Base-by-base conservation (phyloP, 257 asterid species). In the Linderniella brevidens region DNA sequence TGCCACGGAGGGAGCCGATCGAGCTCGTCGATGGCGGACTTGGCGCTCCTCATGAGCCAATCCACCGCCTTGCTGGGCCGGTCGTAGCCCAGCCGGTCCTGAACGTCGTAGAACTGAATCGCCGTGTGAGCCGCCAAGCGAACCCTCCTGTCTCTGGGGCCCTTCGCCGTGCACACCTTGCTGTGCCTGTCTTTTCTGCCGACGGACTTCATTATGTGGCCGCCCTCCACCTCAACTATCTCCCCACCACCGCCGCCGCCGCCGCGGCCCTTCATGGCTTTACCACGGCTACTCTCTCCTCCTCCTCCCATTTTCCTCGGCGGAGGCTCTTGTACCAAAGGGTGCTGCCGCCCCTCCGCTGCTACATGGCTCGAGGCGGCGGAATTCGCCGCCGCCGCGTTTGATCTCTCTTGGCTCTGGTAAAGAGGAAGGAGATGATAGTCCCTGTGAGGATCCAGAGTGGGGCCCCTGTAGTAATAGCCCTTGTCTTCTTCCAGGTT, bases 41-140 rank as follows among this genome's bases (percentile, higher is more conserved):
- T 77, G 9, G 94, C 94, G 50, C 79, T 77, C 60, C 76, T 76
- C 32, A 83, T 83, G 35, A 83, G 73, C 94, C 94, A 83, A 55
- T 83, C 94, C 9, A 83, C 94, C 8, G 94, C 94, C 48, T 83
- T 83, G 60, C 94, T 83, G 11, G 94, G 94, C 5, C 94, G 76
- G 72, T 83, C 94, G 39, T 76, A 79, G 37, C 94, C 94, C 0
- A 83, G 82, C 49, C 94, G 80, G 75, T 83, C 94, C 42, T 83
- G 94, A 18, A 83, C 94, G 50, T 83, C 94, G 66, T 83, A 83
- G 67, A 83, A 83, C 20, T 83, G 88, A 51, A 83, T 83, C 20
- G 94, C 94, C 9, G 94, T 83, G 63, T 76, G 88, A 8, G 94
- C 94, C 5, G 94, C 77, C 17, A 83, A 78, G 53, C 94, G 70